Base-by-base conservation (phyloP, 2,329 filamentous ascomycete species). In the Truncatella angustata region DNA sequence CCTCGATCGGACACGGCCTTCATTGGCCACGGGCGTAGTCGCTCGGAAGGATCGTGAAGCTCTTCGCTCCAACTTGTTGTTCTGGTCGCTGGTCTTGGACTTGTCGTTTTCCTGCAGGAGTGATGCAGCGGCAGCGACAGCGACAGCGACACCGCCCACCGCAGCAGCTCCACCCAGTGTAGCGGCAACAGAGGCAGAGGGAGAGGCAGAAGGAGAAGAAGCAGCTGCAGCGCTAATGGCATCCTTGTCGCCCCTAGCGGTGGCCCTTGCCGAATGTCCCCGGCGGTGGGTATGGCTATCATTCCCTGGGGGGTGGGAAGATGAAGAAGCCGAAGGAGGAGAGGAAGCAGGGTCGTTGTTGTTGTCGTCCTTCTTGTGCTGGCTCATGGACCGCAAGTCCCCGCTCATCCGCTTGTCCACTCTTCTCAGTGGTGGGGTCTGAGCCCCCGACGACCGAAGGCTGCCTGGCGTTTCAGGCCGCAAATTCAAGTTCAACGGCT, bases 1-100 rank as follows among this genome's bases (percentile, higher is more conserved):
- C 77, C 85, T 87, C 68, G 87, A 76, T 70, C 90, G 89, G 74
- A 84, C 86, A 75, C 91, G 91, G 76, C 90, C 88, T 80, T 91
- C 90, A 76, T 93, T 91, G 72, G 87, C 88, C 73, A 91, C 80
- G 64, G 90, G 89, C 68, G 87, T 87, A 60, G 66, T n/a, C n/a
- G n/a, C n/a, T n/a, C n/a, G 68, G 58, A 56, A 68, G 51, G 64
- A 58, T 50, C 57, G 48, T 52, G 59, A 14, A 42, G 47, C 47
- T 16, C 40, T n/a, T 12, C 40, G 45, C 20, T 23, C 18, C 18
- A 21, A 21, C 16, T 40, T 40, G 37, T 40, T 21, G n/a, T 40
- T 21, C n/a, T n/a, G n/a, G 37, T 40, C 37, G 37, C 28, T 47
- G 26, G 21, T 14, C 44, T 32, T 34, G 45, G 18, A 7, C 39